These are phyloP conservation scores for Microglena sp. DNA, from an alignment of 139 green algal genomes.

Conservation along the genomic window DNA sequence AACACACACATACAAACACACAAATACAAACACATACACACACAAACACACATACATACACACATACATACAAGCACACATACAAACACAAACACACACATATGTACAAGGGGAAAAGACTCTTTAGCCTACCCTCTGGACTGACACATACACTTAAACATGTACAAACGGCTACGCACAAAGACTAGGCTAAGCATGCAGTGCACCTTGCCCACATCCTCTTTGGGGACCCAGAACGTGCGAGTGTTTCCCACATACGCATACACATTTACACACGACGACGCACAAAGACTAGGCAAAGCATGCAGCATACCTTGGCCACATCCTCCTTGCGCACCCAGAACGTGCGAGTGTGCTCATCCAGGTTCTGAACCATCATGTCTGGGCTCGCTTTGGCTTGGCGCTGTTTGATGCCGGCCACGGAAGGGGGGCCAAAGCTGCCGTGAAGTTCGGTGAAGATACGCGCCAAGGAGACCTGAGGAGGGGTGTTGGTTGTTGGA, in stretches of 20 bases:
- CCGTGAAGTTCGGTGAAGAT: constrained; percentile 22
- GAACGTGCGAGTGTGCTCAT: constrained; percentile 18
- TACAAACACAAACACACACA: too few species aligned
- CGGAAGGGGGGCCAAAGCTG: not conserved
- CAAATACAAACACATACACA: too few species aligned
- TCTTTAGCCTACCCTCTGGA: too few species aligned
- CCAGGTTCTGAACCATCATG: not conserved
- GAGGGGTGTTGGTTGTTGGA: not conserved
- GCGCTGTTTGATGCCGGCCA: too few species aligned
- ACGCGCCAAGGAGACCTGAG: constrained; percentile 20
- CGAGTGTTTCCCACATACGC: too few species aligned
- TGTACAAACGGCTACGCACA: not conserved
- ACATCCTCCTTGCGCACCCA: constrained; percentile 33
- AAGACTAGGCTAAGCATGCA: not conserved
- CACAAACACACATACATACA: too few species aligned
- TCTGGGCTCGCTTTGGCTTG: too few species aligned
- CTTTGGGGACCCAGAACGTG: constrained; percentile 30
- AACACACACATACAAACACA: too few species aligned
- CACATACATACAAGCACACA: too few species aligned
- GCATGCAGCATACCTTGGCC: constrained; percentile 15
- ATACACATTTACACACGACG: not conserved
- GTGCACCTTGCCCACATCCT: constrained; percentile 28
- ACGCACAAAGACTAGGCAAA: not conserved
- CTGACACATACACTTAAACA: too few species aligned
- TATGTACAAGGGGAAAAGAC: too few species aligned